Evolutionary conservation across 805 yeast species (phyloP).

Genomic region (Wickerhamiella slavikovae): DNA sequence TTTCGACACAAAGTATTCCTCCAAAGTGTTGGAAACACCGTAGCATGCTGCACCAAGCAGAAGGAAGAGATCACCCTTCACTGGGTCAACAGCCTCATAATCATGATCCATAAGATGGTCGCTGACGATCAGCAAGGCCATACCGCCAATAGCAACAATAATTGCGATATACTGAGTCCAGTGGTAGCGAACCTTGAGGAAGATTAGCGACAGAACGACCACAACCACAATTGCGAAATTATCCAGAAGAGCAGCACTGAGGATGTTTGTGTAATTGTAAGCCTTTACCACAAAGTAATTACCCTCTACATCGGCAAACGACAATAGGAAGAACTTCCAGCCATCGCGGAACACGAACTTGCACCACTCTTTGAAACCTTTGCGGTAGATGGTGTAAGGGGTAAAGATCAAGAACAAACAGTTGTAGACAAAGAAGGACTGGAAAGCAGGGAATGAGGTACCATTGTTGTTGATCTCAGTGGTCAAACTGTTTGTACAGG

Average conservation of each 20-base stretch:
- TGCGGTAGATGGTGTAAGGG: slow-evolving; percentile 20
- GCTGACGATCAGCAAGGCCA: slow-evolving; percentile 23
- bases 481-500: slow-evolving; percentile 25
- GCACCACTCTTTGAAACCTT: slow-evolving; percentile 20
- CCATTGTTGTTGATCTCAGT: slow-evolving; percentile 21
- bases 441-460: slow-evolving; percentile 25
- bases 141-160: slow-evolving; percentile 22
- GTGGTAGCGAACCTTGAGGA: slow-evolving; percentile 25
- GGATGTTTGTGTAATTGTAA: slow-evolving; percentile 23
- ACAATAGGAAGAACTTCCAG: slow-evolving; percentile 24
- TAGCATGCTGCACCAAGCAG: slow-evolving; percentile 25
- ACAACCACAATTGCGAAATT: slow-evolving; percentile 27
- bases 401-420: slow-evolving; percentile 20
- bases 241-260: slow-evolving; percentile 24
- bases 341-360: slow-evolving; percentile 17
- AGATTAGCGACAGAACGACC: slow-evolving; percentile 21
- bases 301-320: slow-evolving; percentile 27
- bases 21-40: slow-evolving; percentile 25
- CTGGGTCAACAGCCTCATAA: slow-evolving; percentile 21
- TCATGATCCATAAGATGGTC: slow-evolving; percentile 23
- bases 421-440: slow-evolving; percentile 23
- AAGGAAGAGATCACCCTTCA: slow-evolving; percentile 26
- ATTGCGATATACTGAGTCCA: slow-evolving; percentile 25
- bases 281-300: slow-evolving; percentile 26
- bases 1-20: slow-evolving; percentile 25